A percentile compares a stretch with the other conserved stretches of the same genome.
These are phyloP conservation scores for Hemileia vastatrix DNA, from an alignment of 1,284 basidiomycete genomes.

Conservation along the genomic window DNA sequence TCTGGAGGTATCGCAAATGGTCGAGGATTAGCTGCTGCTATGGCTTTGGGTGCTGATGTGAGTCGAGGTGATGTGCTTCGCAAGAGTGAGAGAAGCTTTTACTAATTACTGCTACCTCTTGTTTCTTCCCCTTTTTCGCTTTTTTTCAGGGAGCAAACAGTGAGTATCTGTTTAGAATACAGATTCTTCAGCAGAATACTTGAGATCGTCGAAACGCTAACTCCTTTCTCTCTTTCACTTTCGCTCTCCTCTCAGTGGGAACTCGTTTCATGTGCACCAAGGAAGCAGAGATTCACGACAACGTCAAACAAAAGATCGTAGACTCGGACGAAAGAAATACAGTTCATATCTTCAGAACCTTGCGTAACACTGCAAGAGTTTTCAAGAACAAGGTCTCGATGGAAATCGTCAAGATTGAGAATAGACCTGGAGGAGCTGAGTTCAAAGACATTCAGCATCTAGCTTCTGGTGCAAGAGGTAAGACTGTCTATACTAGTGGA, in stretches of 20 bases:
- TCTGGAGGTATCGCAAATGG: constrained; percentile 55
- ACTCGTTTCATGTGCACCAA: constrained; percentile 73
- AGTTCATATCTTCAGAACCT: constrained; percentile 70
- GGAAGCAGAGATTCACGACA: constrained; percentile 71
- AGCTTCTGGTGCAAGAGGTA: constrained; percentile 70
- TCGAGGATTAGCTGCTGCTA: constrained; percentile 67
- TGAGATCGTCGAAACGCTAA: constrained; percentile 2
- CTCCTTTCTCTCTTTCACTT: constrained; percentile 6
- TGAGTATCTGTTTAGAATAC: constrained; percentile 51
- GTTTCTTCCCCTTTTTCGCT: neutral
- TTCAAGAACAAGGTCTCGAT: constrained; percentile 71
- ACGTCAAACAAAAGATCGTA: constrained; percentile 83
- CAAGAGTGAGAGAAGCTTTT: neutral
- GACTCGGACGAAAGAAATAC: constrained; percentile 66
- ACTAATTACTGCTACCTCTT: neutral
- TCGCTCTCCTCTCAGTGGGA: constrained; percentile 52
- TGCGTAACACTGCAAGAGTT: constrained; percentile 76
- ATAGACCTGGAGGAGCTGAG: constrained; percentile 69
- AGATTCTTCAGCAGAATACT: neutral
- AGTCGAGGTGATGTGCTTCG: constrained; percentile 40
- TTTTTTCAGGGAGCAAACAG: constrained; percentile 61
- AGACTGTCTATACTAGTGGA: constrained; percentile 69
- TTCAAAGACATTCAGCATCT: constrained; percentile 74
- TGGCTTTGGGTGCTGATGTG: constrained; percentile 70
- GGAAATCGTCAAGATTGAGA: constrained; percentile 75